A percentile compares a stretch with the other conserved stretches of the same genome.
Conservation (phyloP, 2,329 filamentous ascomycete genomes). For the Paracoccidioides lutzii region DNA sequence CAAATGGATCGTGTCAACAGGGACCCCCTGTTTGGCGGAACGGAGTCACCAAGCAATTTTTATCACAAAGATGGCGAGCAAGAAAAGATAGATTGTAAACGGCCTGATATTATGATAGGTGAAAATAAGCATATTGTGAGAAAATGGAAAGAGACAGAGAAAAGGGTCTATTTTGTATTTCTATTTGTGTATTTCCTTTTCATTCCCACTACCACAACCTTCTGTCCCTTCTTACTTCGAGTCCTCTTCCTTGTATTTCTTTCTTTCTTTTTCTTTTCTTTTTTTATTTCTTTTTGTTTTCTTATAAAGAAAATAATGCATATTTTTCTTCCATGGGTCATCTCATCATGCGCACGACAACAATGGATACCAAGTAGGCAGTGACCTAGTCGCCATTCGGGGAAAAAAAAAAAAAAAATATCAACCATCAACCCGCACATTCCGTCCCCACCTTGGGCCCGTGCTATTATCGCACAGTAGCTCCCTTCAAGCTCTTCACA, state of each 20-base stretch:
- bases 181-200: neutral
- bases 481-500: conserved; percentile 67
- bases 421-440: neutral
- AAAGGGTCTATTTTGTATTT: neutral
- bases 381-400: neutral
- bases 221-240: too few species aligned
- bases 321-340: neutral
- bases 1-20: too few species aligned
- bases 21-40: too few species aligned
- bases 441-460: neutral
- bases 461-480: conserved; percentile 57
- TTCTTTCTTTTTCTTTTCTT: neutral
- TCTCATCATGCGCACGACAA: neutral
- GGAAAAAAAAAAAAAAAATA: neutral
- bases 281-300: neutral
- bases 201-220: too few species aligned
- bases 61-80: too few species aligned
- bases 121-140: too few species aligned
- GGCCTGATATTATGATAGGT: too few species aligned
- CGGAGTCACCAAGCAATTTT: too few species aligned
- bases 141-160: too few species aligned
- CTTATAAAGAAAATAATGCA: neutral
- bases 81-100: too few species aligned
- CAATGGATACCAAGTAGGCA: neutral
- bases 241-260: too few species aligned